Evolutionary conservation across 2,329 filamentous ascomycete species (phyloP).

Genomic region (Alternaria longipes): DNA sequence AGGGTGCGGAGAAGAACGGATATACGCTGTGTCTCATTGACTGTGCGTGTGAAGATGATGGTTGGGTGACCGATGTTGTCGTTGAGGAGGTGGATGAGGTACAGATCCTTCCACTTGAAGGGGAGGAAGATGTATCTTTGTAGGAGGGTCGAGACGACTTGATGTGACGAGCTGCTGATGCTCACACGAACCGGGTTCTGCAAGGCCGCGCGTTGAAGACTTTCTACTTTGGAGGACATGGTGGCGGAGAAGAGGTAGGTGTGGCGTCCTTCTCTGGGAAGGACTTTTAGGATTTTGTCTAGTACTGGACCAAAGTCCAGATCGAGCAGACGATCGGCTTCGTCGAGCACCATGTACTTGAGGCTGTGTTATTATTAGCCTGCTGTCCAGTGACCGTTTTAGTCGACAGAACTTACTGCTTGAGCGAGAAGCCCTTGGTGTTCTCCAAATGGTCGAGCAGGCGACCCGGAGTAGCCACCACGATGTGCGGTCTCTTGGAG

Average conservation of each 20-base stretch:
- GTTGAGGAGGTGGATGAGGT: constrained; percentile 85
- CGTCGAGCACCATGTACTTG: constrained; percentile 93
- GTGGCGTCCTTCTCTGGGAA: constrained; percentile 68
- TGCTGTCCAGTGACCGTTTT: not conserved
- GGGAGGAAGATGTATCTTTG: constrained; percentile 84
- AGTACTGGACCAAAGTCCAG: constrained; percentile 93
- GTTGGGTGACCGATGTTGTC: constrained; percentile 85
- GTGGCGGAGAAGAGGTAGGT: constrained; percentile 91
- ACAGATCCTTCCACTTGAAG: constrained; percentile 84
- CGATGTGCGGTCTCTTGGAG: constrained; percentile 93
- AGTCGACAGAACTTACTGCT: not conserved
- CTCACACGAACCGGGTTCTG: constrained; percentile 84
- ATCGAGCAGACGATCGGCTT: constrained; percentile 90
- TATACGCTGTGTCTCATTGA: constrained; percentile 87
- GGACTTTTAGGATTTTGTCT: constrained; percentile 90
- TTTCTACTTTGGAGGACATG: constrained; percentile 93
- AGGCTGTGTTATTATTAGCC: constrained; percentile 65
- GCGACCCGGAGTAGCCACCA: constrained; percentile 81
- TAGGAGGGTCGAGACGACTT: constrained; percentile 87
- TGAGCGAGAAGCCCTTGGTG: constrained; percentile 86
- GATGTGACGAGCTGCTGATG: constrained; percentile 84
- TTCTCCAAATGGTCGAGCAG: constrained; percentile 74
- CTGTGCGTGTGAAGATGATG: constrained; percentile 92
- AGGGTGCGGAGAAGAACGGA: constrained; percentile 83
- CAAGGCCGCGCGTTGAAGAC: constrained; percentile 86